These are phyloP conservation scores for Plasmodium yoelii DNA, from an alignment of 169 alveolate genomes.

Conservation along the genomic window DNA sequence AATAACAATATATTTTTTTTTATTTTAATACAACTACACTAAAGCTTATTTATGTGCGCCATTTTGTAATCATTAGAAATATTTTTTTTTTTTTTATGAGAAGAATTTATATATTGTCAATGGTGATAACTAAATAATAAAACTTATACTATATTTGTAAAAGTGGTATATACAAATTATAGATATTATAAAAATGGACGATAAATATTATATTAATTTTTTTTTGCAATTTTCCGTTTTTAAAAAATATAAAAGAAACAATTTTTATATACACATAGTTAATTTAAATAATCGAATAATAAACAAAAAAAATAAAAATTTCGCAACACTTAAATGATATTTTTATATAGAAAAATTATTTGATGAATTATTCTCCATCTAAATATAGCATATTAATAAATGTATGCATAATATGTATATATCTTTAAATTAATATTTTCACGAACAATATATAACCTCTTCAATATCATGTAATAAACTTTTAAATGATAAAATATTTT, in stretches of 20 bases:
- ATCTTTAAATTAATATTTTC: too few relatives aligned
- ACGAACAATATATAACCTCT: too few relatives aligned
- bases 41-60: too few relatives aligned
- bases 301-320: neutral
- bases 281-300: neutral
- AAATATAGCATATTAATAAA: slow-evolving; percentile 5
- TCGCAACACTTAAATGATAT: too few relatives aligned
- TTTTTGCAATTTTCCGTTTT: neutral
- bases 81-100: neutral
- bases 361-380: neutral
- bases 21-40: too few relatives aligned
- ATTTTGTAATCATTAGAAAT: too few relatives aligned
- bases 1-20: too few relatives aligned
- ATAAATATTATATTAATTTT: neutral
- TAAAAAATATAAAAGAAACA: slow-evolving; percentile 1
- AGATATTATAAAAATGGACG: too few relatives aligned
- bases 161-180: neutral
- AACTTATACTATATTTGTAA: neutral
- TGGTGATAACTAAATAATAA: neutral
- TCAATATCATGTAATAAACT: too few relatives aligned
- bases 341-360: too few relatives aligned
- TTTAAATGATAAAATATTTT: too few relatives aligned
- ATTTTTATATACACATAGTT: neutral
- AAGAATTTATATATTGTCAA: neutral
- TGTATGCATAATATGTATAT: neutral